Evolutionary conservation across 768 basidiomycete species (phyloP), one percentile per base, ranked within the genome.

Genomic region (Pisolithus albus): DNA sequence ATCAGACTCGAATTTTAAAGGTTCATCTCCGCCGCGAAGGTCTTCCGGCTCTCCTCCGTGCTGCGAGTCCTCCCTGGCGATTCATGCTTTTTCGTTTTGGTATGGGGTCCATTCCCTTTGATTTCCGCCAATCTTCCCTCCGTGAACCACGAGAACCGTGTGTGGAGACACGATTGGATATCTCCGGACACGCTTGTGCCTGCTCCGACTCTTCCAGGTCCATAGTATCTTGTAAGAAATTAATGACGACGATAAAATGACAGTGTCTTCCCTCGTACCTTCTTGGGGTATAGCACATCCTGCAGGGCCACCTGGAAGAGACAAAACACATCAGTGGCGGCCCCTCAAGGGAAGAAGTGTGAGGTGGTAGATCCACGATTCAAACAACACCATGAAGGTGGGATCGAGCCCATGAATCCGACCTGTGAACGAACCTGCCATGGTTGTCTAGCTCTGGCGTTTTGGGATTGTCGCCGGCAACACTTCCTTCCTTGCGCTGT

Each of bases 81-180:
- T 87, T 88, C 75, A 83, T 77, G 32, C 77, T 80, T 38, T 64
- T 72, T 8, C 75, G 64, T 54, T 72, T 73, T 7, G 79, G 73
- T 56, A 78, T 64, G 23, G 81, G 68, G 7, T 72, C 61, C 66
- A 88, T 61, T 28, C 92, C 92, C 64, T 92, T 94, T 21, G 90
- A 84, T 51, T 70, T 70, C 63, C 90, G 73, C 92, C 92, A 94
- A 57, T 82, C 75, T 64, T 92, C 91, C 56, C 88, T 75, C 53
- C 92, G 74, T 45, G 88, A 86, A 46, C 76, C 73, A 30, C 90
- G 81, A 3, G 84, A 78, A 11, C 91, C 92, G 59, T 92, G 88
- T 3, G 92, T 94, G 8, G 91, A 92, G 55, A 92, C 75, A 19
- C 63, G 65, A 46, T 64, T 64, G 4, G 69, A 47, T 52, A 59